phyloP scores from a whole-genome alignment of 2,329 filamentous ascomycete genomes.

The Neonectria punicea region DNA sequence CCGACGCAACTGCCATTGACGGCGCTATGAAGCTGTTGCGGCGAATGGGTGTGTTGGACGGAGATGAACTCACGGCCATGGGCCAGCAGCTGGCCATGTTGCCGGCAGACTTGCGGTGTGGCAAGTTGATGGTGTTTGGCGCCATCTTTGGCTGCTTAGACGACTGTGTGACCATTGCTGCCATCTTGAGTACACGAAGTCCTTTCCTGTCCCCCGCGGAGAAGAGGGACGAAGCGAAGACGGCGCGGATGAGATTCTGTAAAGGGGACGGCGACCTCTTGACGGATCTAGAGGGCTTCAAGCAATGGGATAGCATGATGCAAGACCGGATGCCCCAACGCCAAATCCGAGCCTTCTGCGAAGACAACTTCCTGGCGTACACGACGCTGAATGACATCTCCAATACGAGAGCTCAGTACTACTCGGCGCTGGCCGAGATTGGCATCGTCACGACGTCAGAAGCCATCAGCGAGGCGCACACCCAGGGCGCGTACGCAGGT shows the following conservation, averaged over 20 bases:
- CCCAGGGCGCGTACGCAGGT: slow-evolving; percentile 32
- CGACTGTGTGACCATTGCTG: slow-evolving; percentile 86
- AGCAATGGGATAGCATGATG: slow-evolving; percentile 80
- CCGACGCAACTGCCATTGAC: slow-evolving; percentile 85
- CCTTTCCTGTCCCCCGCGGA: slow-evolving; percentile 89
- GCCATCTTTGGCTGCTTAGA: slow-evolving; percentile 94
- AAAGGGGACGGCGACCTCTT: slow-evolving; percentile 86
- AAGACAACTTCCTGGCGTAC: slow-evolving; percentile 83
- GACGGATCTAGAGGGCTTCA: slow-evolving; percentile 85
- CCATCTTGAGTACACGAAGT: slow-evolving; percentile 88
- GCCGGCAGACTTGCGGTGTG: slow-evolving; percentile 90
- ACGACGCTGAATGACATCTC: slow-evolving; percentile 89
- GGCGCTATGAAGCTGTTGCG: slow-evolving; percentile 82
- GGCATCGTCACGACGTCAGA: slow-evolving; percentile 71
- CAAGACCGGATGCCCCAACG: slow-evolving; percentile 67
- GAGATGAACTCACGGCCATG: slow-evolving; percentile 86
- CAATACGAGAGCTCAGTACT: slow-evolving; percentile 86
- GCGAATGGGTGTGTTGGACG: slow-evolving; percentile 89
- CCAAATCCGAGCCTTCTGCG: slow-evolving; percentile 80
- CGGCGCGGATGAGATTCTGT: slow-evolving; percentile 79
- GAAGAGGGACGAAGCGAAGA: slow-evolving; percentile 83
- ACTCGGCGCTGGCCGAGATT: slow-evolving; percentile 85
- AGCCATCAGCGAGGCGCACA: slow-evolving; percentile 45
- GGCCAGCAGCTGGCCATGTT: slow-evolving; percentile 95
- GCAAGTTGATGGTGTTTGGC: slow-evolving; percentile 95